phyloP scores from a whole-genome alignment of 495 filamentous ascomycete genomes.

The Echria macrotheca region DNA sequence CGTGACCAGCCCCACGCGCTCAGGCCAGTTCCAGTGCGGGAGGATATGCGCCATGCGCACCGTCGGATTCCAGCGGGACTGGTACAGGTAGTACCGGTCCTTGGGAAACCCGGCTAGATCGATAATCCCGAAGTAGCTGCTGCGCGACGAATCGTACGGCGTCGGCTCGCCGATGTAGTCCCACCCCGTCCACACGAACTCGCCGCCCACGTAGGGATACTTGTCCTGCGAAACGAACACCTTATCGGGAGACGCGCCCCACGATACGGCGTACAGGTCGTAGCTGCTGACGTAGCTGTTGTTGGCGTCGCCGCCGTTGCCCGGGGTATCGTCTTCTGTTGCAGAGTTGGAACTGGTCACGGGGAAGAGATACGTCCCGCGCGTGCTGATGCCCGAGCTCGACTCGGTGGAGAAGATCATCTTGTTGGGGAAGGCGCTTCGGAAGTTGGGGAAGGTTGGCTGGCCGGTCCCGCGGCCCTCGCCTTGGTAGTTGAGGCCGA shows the following conservation, averaged over 20 bases:
- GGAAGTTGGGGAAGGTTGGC: constrained; percentile 32
- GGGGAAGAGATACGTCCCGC: constrained; percentile 48
- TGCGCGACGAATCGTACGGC: constrained; percentile 37
- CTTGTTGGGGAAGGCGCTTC: constrained; percentile 37
- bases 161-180: constrained; percentile 49
- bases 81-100: constrained; percentile 45
- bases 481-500: constrained; percentile 47
- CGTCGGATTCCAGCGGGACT: constrained; percentile 41
- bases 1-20: constrained; percentile 39
- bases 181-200: constrained; percentile 49
- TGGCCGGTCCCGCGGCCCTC: constrained; percentile 35
- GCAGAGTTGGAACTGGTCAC: constrained; percentile 34
- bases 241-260: constrained; percentile 42
- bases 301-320: constrained; percentile 26
- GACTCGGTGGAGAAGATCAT: constrained; percentile 41
- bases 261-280: constrained; percentile 39
- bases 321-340: constrained; percentile 17
- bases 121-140: constrained; percentile 45
- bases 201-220: constrained; percentile 39
- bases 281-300: constrained; percentile 38
- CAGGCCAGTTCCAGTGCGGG: constrained; percentile 49
- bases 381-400: constrained; percentile 36
- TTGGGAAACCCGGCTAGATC: constrained; percentile 49
- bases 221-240: constrained; percentile 42
- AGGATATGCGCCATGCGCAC: constrained; percentile 40